Conservation (phyloP, 768 basidiomycete species). For the Mycena maculata region DNA sequence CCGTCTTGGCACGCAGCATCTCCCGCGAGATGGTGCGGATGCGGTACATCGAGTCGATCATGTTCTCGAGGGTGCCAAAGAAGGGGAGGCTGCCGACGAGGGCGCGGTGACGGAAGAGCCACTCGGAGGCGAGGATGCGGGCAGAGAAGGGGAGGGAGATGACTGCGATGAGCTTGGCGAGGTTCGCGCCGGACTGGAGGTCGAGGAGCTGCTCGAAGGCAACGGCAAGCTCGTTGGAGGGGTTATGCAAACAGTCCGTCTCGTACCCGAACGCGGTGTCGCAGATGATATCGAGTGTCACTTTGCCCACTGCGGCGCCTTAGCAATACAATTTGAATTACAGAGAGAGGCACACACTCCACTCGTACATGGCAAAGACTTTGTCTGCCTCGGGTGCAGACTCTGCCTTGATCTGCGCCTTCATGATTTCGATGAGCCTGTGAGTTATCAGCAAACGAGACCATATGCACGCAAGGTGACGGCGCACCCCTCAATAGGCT, state of each 20-base stretch:
- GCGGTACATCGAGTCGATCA: conserved; percentile 54
- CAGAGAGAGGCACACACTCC: conserved; percentile 52
- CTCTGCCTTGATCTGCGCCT: conserved; percentile 44
- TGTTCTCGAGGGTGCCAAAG: conserved; percentile 3
- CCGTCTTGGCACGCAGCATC: conserved; percentile 57
- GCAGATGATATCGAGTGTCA: conserved; percentile 65
- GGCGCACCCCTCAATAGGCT: conserved; percentile 55
- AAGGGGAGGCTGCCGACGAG: conserved; percentile 38
- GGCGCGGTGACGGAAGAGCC: conserved; percentile 51
- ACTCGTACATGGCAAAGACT: conserved; percentile 53
- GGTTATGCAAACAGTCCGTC: conserved; percentile 57
- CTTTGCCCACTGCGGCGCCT: conserved; percentile 57
- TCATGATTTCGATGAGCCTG: conserved; percentile 54
- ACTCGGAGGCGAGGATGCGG: conserved; percentile 46
- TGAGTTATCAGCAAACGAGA: not conserved
- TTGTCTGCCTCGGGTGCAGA: conserved; percentile 40
- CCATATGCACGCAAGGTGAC: too few relatives aligned
- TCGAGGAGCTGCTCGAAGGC: conserved; percentile 58
- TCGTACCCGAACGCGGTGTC: conserved; percentile 62
- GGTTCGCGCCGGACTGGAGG: conserved; percentile 53
- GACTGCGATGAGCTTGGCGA: conserved; percentile 49
- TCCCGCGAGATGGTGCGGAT: conserved; percentile 55
- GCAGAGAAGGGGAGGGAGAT: conserved; percentile 52
- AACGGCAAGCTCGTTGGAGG: conserved; percentile 58
- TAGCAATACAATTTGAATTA: not conserved